These are phyloP conservation scores for Cryptomeria japonica DNA, from an alignment of 75 land plant genomes.

Conservation along the genomic window DNA sequence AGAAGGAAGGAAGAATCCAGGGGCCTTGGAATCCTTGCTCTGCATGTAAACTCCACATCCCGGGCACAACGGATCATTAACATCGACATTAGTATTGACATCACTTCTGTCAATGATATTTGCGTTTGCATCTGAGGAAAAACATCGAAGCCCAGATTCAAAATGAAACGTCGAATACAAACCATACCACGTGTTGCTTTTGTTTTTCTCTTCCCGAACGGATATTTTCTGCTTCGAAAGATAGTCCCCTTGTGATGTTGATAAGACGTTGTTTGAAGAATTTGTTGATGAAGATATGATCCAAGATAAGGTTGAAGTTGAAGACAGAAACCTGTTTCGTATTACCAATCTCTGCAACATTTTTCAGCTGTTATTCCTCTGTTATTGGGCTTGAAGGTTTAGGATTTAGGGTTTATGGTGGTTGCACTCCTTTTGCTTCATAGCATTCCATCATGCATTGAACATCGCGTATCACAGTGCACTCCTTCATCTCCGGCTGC, in stretches of 20 bases:
- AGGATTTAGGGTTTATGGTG: too few species aligned
- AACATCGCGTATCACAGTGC: too few species aligned
- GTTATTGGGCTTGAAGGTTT: too few species aligned
- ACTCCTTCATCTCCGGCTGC: too few species aligned
- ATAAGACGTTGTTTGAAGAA: neutral
- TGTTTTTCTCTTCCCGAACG: neutral
- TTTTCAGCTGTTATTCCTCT: neutral
- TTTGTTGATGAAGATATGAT: neutral
- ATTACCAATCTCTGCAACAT: slow-evolving; percentile 1
- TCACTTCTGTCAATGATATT: neutral
- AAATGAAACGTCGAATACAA: neutral
- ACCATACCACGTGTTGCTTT: neutral
- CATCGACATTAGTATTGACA: neutral
- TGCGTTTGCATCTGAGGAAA: neutral
- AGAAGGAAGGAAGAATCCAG: slow-evolving; percentile 73
- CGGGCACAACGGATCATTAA: slow-evolving; percentile 32
- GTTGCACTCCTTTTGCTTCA: too few species aligned
- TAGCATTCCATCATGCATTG: too few species aligned
- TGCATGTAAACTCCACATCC: slow-evolving; percentile 96
- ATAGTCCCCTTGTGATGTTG: neutral
- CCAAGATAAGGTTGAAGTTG: neutral
- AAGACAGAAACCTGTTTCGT: neutral
- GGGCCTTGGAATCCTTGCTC: slow-evolving; percentile 48
- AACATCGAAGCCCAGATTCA: neutral
- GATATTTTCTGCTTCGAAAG: neutral